These are phyloP conservation scores for Dryas alaskensis DNA, from an alignment of 306 rosid genomes.

Conservation along the genomic window DNA sequence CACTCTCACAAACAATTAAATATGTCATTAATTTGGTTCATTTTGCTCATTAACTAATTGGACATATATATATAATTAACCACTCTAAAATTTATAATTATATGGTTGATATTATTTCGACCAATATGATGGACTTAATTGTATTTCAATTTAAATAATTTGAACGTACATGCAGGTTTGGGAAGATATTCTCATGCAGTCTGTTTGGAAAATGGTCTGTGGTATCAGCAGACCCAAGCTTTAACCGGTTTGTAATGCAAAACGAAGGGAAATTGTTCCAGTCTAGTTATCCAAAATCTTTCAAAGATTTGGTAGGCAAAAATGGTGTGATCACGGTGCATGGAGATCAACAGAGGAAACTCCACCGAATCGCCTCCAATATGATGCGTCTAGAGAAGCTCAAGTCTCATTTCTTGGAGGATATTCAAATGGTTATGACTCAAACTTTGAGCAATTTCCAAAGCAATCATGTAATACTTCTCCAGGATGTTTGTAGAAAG, in stretches of 20 bases:
- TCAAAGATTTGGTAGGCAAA: conserved; percentile 87
- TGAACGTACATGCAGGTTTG: conserved; percentile 47
- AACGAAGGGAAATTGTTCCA: conserved; percentile 75
- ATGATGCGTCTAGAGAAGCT: conserved; percentile 82
- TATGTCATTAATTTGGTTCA: too few relatives aligned
- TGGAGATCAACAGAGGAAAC: conserved; percentile 84
- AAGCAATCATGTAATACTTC: conserved; percentile 56
- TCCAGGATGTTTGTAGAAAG: conserved; percentile 91
- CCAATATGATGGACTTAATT: too few relatives aligned
- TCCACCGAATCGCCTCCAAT: conserved; percentile 80
- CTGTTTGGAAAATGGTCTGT: conserved; percentile 85
- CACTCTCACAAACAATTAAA: too few relatives aligned
- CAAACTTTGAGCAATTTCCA: conserved; percentile 54
- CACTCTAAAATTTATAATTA: too few relatives aligned
- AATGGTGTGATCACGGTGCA: conserved; percentile 91
- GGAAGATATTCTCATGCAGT: conserved; percentile 81
- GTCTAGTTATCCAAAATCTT: conserved; percentile 87
- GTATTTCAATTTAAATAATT: too few relatives aligned
- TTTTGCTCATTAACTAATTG: too few relatives aligned
- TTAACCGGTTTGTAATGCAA: conserved; percentile 86
- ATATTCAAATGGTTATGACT: conserved; percentile 66
- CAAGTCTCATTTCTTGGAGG: conserved; percentile 58
- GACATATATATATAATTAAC: too few relatives aligned
- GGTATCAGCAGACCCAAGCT: conserved; percentile 81
- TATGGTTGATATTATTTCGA: too few relatives aligned